Evolutionary conservation across 108 stramenopile genomes (phyloP), one percentile per base, ranked within the genome.

Genomic region (Skeletonema marinoi): DNA sequence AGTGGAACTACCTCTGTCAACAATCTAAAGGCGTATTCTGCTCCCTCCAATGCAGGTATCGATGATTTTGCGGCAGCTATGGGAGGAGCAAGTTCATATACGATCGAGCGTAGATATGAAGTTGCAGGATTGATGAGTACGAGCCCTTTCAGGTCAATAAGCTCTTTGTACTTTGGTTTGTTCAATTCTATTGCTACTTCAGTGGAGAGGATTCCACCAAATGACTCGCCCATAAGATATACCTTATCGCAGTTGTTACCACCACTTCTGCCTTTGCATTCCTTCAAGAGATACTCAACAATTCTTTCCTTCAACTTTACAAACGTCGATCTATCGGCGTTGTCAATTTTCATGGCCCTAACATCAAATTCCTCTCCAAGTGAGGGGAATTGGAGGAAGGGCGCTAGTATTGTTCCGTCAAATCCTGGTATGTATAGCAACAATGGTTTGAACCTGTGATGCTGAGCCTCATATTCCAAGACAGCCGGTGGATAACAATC

Each of bases 401-500:
- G 89, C 30, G 87, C 84, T 17, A 96, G 62, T 21, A 85, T 84
- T 41, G 92, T 92, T 32, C 94, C 94, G 73, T 95, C 94, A 84
- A 95, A 95, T 14, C 94, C 94, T n/a, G 94, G 94, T 5, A 95
- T 81, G 60, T 93, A 95, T 3, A 95, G 67, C 19, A 95, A 70
- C 21, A 95, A 68, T n/a, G 93, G 93, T 65, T 94, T 94, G 3
- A 38, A 41, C 35, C 59, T 66, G 4, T 31, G 17, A 29, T 42
- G 32, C 41, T 39, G 51, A 54, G 62, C 46, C 59, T 88, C 73
- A 51, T 69, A 83, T 60, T 92, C 91, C 32, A 82, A 42, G 2
- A 91, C 91, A 25, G 87, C 83, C 3, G 89, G 89, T 29, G 88
- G 89, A 80, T 92, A 92, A 12, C 91, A 91, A 68, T 89, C 88